Evolutionary conservation across 306 rosid genomes (phyloP).

Genomic region (cucumber (Cucumis sativus)): DNA sequence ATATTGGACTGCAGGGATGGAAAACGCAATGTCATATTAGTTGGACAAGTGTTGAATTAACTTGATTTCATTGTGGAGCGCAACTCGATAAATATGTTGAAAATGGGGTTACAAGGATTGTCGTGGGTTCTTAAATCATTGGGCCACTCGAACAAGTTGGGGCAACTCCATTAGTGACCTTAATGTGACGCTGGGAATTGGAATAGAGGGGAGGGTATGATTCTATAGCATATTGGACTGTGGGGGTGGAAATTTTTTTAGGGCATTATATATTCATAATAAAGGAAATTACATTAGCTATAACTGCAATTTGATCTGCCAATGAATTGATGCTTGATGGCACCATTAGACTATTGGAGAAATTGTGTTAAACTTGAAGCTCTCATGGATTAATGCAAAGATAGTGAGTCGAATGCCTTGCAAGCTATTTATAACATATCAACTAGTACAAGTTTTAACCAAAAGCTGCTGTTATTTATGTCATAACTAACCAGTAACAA

Average conservation of each 20-base stretch:
- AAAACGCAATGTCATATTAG: not conserved
- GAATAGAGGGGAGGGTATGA: not conserved
- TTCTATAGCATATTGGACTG: not conserved
- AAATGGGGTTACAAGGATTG: not conserved
- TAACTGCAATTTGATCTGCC: not conserved
- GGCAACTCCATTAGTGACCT: not conserved
- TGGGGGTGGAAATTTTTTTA: not conserved
- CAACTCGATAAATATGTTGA: not conserved
- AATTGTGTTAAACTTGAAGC: not conserved
- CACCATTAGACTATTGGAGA: not conserved
- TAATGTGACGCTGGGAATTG: not conserved
- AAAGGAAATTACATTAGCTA: not conserved
- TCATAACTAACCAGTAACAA: slow-evolving; percentile 8
- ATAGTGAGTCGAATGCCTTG: not conserved
- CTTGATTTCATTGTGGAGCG: not conserved
- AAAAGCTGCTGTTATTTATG: slow-evolving; percentile 5
- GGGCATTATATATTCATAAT: not conserved
- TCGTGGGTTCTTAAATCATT: not conserved
- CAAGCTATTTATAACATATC: not conserved
- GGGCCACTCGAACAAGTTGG: not conserved
- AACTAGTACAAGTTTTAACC: not conserved
- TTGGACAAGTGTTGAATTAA: not conserved
- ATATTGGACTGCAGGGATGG: not conserved
- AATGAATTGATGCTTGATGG: not conserved
- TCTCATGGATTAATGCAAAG: not conserved